phyloP scores from a whole-genome alignment of 345 rosid species.

The Euphorbia tirucalli region DNA sequence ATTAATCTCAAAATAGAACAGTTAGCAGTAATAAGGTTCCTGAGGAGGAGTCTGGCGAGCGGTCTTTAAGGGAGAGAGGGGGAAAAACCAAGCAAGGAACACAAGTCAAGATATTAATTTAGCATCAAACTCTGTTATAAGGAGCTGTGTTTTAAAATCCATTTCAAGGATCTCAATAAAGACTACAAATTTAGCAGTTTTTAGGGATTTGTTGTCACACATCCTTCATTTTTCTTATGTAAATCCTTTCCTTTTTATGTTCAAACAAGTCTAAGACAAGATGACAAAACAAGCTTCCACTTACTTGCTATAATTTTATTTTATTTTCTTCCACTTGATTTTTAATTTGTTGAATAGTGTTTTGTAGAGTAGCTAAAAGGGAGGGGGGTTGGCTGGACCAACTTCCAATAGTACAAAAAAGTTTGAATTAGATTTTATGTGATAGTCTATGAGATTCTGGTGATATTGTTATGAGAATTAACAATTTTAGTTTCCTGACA shows the following conservation, averaged over 20 bases:
- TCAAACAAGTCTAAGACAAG: conserved; percentile 30
- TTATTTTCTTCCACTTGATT: not conserved
- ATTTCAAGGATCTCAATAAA: conserved; percentile 28
- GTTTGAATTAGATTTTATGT: conserved; percentile 21
- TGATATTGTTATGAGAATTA: not conserved
- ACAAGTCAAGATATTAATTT: too few relatives aligned
- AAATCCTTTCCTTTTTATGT: conserved; percentile 5
- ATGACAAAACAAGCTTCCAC: conserved; percentile 47
- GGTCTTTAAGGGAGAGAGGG: conserved; percentile 28
- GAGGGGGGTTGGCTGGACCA: conserved; percentile 23
- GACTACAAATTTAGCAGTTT: conserved; percentile 25
- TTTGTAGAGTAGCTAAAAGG: not conserved
- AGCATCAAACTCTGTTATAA: not conserved
- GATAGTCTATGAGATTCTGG: conserved; percentile 17
- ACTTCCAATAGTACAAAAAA: conserved; percentile 23
- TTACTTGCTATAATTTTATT: conserved; percentile 10
- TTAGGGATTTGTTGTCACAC: conserved; percentile 24
- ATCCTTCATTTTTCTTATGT: too few relatives aligned
- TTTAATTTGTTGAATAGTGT: conserved; percentile 24
- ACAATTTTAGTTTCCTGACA: conserved; percentile 18
- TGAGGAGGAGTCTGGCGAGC: conserved; percentile 29
- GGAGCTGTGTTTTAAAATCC: conserved; percentile 26
- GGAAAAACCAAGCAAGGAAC: not conserved
- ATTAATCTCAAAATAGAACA: not conserved
- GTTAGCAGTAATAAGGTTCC: conserved; percentile 27